Base-by-base conservation (phyloP, 371 early-diverging fungal species). In the Saksenaea oblongispora region DNA sequence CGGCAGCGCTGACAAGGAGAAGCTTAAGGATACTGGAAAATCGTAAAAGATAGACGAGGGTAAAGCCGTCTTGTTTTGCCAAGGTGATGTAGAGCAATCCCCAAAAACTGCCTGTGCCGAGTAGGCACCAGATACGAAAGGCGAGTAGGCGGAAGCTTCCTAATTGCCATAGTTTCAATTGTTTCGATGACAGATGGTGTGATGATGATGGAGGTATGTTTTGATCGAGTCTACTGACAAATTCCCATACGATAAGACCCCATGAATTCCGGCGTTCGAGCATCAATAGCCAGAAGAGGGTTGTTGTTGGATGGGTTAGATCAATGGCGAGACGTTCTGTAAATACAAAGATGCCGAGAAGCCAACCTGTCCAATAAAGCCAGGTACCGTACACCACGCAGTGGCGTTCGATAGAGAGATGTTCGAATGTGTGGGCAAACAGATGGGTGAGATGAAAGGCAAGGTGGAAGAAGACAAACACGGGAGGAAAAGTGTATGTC, bases 191-290 rank as follows among this genome's bases (percentile, higher is more conserved):
- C 22, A 47, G 51, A 22, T 17, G 51, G 51, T 31, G 31, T 31
- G 31, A 7, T 24, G 63, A 58, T 27, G 58, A 65, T 22, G 34
- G 60, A 17, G 56, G 44, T 37, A 60, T 34, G 47, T 62, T 44
- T 62, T 62, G 59, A 51, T 84, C 84, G 58, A 87, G 67, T 17
- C 79, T 67, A 37, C 82, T 79, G 51, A 81, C 64, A 39, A 77
- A 85, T 61, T 88, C 88, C 88, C 88, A 88, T 13, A 81, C 78
- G 64, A 88, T 78, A 53, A 86, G 69, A 7, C 88, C 88, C 88
- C 88, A 88, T 9, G 85, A 84, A 71, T 84, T 83, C 55, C 88
- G 68, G 39, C 88, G 75, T 63, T 85, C 84, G n/a, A 84, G 54
- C 61, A 88, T 68, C 27, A 88, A 51, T 0, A 82, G 60, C 74